Percentiles rank a stretch among this genome's conserved stretches.
phyloP scores from a whole-genome alignment of 2,329 filamentous ascomycete genomes.

The Stylonectria norvegica region DNA sequence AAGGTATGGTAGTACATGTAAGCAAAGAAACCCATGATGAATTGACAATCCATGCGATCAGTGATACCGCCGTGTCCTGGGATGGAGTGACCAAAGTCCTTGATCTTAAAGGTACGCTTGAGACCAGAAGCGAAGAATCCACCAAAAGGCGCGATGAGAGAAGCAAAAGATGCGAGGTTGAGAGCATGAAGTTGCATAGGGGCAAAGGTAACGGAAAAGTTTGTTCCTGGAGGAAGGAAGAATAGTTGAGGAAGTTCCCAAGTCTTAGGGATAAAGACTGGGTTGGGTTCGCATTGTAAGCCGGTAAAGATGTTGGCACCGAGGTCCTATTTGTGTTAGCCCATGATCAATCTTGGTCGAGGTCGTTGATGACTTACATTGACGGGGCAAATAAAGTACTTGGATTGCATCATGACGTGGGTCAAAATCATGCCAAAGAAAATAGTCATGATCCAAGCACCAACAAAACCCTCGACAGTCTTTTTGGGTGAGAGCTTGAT shows the following conservation, averaged over 20 bases:
- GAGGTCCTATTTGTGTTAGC: conserved; percentile 62
- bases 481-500: conserved; percentile 99
- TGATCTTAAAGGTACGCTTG: conserved; percentile 99
- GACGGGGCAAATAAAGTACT: conserved; percentile 97
- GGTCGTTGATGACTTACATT: conserved; percentile 62
- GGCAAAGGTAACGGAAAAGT: conserved; percentile 67
- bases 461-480: conserved; percentile 96
- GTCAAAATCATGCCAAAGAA: conserved; percentile 79
- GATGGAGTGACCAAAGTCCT: conserved; percentile 98
- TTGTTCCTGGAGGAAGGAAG: conserved; percentile 58
- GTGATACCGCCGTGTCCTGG: conserved; percentile 97
- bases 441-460: conserved; percentile 93
- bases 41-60: conserved; percentile 98
- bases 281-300: conserved; percentile 84
- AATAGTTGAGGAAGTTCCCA: conserved; percentile 72
- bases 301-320: conserved; percentile 91
- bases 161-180: conserved; percentile 87
- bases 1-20: conserved; percentile 99
- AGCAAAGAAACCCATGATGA: conserved; percentile 98
- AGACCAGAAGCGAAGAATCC: conserved; percentile 97
- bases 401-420: conserved; percentile 81
- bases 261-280: conserved; percentile 76
- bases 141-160: conserved; percentile 93
- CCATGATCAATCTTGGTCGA: no score
- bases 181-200: conserved; percentile 95